phyloP scores from a whole-genome alignment of 2,329 filamentous ascomycete species.

The Nigrospora sphaerica region DNA sequence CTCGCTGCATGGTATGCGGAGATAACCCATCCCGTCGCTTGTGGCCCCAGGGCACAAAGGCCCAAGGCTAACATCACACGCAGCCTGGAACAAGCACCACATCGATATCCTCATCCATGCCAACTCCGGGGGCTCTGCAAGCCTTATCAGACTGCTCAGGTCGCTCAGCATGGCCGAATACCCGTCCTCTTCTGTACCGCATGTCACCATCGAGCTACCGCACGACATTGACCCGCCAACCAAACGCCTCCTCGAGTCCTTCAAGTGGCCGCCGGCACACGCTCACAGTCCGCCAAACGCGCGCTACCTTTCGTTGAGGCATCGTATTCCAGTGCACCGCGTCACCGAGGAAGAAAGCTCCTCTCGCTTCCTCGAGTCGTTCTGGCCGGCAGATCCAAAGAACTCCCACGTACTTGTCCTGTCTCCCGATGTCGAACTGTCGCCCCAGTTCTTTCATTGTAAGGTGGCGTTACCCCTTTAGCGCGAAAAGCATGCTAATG shows the following conservation, averaged over 20 bases:
- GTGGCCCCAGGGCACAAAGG: not conserved
- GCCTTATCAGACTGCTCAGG: conserved; percentile 66
- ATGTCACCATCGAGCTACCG: conserved; percentile 80
- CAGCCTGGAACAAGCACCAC: conserved; percentile 70
- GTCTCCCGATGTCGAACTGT: conserved; percentile 73
- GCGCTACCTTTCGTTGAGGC: conserved; percentile 63
- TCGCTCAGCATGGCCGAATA: conserved; percentile 75
- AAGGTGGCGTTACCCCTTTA: conserved; percentile 14
- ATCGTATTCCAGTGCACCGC: conserved; percentile 57
- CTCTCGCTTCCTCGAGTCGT: conserved; percentile 73
- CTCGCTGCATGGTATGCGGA: conserved; percentile 53
- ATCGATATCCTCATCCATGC: conserved; percentile 84
- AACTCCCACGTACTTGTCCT: conserved; percentile 76
- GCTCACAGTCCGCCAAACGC: conserved; percentile 30
- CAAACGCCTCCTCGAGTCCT: conserved; percentile 52
- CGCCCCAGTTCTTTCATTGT: conserved; percentile 77
- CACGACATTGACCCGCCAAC: conserved; percentile 59
- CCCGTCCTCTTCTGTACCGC: conserved; percentile 59
- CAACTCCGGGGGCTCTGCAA: conserved; percentile 61
- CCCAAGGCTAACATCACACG: conserved; percentile 10
- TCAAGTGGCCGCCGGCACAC: conserved; percentile 58
- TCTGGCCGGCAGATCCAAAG: conserved; percentile 64
- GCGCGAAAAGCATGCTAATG: not conserved
- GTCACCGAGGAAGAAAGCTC: conserved; percentile 64
- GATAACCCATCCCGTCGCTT: too few relatives aligned